These are phyloP conservation scores for Thuidium tamariscinum DNA, from an alignment of 225 moss, liverwort and hornwort genomes.

Conservation along the genomic window DNA sequence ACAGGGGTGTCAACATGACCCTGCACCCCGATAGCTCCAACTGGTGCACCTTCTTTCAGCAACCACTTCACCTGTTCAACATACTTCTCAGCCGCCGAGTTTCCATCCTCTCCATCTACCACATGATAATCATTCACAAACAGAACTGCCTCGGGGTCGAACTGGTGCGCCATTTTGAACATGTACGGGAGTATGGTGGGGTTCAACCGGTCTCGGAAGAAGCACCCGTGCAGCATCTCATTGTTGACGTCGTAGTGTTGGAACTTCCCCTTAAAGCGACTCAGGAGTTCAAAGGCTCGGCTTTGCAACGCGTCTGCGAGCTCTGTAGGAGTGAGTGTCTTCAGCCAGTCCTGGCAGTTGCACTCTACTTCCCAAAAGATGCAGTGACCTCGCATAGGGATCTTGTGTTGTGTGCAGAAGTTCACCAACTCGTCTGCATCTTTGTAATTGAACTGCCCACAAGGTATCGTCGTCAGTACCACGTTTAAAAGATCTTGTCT, in stretches of 20 bases:
- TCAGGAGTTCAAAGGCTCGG: slow-evolving; percentile 43
- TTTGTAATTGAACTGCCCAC: slow-evolving; percentile 40
- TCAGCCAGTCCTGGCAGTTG: slow-evolving; percentile 68
- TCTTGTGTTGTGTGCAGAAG: slow-evolving; percentile 49
- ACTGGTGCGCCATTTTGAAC: slow-evolving; percentile 53
- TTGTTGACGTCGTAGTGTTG: slow-evolving; percentile 86
- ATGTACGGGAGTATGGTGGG: slow-evolving; percentile 43
- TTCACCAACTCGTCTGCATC: slow-evolving; percentile 70
- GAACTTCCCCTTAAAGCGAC: slow-evolving; percentile 65
- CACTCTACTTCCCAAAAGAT: slow-evolving; percentile 79
- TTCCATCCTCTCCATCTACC: slow-evolving; percentile 68
- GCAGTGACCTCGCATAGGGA: slow-evolving; percentile 81
- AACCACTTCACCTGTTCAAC: slow-evolving; percentile 43
- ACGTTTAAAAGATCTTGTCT: background rate
- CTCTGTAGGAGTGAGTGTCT: slow-evolving; percentile 14
- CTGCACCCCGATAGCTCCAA: slow-evolving; percentile 85
- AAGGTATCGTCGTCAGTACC: background rate
- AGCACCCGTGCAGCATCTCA: slow-evolving; percentile 91
- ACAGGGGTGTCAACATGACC: slow-evolving; percentile 66
- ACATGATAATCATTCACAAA: slow-evolving; percentile 91
- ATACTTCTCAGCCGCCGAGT: slow-evolving; percentile 57
- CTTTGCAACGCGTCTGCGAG: slow-evolving; percentile 52
- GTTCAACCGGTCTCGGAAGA: slow-evolving; percentile 49
- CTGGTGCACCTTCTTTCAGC: slow-evolving; percentile 48
- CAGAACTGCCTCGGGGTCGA: slow-evolving; percentile 49